Evolutionary conservation across 768 basidiomycete species (phyloP).

Genomic region (Kwoniella sp.): DNA sequence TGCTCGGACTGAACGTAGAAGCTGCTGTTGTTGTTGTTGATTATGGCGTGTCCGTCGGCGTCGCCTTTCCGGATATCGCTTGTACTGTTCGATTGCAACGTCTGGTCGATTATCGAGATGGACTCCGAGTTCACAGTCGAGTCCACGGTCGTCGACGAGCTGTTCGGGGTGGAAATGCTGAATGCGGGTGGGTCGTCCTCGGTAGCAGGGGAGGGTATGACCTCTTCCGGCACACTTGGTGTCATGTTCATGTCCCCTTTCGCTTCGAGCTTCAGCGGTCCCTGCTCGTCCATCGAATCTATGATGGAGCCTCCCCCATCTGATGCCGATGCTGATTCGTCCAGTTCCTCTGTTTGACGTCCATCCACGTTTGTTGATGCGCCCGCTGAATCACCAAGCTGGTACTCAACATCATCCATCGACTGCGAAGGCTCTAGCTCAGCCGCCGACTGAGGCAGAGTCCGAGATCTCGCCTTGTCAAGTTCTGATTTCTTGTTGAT

Average conservation of each 20-base stretch:
- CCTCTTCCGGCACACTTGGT: too few relatives aligned
- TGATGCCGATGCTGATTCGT: too few relatives aligned
- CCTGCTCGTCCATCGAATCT: too few relatives aligned
- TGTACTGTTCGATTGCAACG: background rate
- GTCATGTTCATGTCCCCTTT: constrained; percentile 2
- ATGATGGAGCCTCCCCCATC: too few relatives aligned
- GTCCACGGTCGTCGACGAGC: background rate
- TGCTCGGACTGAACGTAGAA: background rate
- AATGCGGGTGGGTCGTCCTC: constrained; percentile 46
- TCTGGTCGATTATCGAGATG: constrained; percentile 2
- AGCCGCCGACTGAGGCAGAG: background rate
- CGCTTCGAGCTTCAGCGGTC: constrained; percentile 11
- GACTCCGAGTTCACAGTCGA: background rate
- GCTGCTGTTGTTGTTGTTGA: background rate
- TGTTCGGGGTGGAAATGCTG: constrained; percentile 10
- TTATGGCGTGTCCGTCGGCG: background rate
- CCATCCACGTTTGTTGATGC: too few relatives aligned
- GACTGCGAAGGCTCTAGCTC: background rate
- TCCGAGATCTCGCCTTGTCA: background rate
- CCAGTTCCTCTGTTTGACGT: background rate
- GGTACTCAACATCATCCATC: background rate
- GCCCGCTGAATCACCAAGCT: background rate
- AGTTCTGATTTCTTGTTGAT: background rate
- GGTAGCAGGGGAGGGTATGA: constrained; percentile 47
- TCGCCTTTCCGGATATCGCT: background rate